Percentiles rank a stretch among this genome's conserved stretches.
Evolutionary conservation across 345 rosid species (phyloP).

Genomic region (Rhodomyrtus tomentosa): DNA sequence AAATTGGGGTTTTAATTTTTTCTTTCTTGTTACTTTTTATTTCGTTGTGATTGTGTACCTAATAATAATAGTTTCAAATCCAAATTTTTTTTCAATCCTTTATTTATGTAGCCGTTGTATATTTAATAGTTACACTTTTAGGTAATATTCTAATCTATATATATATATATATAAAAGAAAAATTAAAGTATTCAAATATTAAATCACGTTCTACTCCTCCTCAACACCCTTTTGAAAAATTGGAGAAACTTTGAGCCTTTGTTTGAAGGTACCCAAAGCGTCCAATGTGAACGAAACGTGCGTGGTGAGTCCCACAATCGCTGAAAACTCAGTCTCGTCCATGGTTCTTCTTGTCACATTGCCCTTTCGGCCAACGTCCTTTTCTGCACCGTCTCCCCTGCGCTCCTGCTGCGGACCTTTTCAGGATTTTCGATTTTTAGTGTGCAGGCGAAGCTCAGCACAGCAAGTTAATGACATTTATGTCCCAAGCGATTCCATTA

Average conservation of each 20-base stretch:
- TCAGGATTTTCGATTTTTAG: not conserved
- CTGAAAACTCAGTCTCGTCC: not conserved
- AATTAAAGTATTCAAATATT: not conserved
- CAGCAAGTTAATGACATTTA: not conserved
- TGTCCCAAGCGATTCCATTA: not conserved
- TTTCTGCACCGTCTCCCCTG: not conserved
- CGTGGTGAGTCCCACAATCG: not conserved
- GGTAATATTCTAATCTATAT: not conserved
- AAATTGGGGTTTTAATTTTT: no score
- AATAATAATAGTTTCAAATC: no score
- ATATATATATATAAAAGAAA: not conserved
- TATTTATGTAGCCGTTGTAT: not conserved
- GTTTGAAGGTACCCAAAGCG: not conserved
- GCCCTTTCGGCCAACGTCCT: not conserved
- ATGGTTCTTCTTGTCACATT: not conserved
- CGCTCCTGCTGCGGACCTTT: not conserved
- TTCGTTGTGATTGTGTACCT: no score
- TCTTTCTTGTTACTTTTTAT: no score
- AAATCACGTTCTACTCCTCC: not conserved
- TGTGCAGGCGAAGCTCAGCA: not conserved
- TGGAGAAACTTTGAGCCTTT: not conserved
- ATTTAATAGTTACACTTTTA: not conserved
- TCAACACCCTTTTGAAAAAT: not conserved
- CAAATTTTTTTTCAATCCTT: not conserved
- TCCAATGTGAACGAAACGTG: not conserved